These are phyloP conservation scores for Tricholoma matsutake DNA, from an alignment of 768 basidiomycete species.

Conservation along the genomic window DNA sequence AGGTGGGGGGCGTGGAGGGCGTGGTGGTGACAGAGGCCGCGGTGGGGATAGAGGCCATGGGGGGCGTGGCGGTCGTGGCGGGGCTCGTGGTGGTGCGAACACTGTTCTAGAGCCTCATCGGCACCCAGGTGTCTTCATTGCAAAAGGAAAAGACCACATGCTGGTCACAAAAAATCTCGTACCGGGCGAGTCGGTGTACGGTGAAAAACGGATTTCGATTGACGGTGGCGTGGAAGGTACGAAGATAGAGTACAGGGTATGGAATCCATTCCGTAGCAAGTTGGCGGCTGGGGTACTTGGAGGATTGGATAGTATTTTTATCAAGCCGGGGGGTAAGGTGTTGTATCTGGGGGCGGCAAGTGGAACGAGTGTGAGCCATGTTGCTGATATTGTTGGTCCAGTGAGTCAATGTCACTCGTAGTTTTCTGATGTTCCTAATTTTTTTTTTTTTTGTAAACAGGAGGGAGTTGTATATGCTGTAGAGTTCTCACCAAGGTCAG, in stretches of 20 bases:
- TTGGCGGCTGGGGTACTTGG: slow-evolving; percentile 95
- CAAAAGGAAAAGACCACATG: slow-evolving; percentile 95
- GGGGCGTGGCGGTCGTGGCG: slow-evolving; percentile 63
- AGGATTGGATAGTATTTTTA: slow-evolving; percentile 91
- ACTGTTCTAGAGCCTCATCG: slow-evolving; percentile 94
- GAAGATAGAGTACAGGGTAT: slow-evolving; percentile 96
- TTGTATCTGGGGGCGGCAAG: slow-evolving; percentile 97
- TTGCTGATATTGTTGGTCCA: slow-evolving; percentile 97
- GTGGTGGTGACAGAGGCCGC: slow-evolving; percentile 40
- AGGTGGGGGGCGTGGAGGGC: slow-evolving; percentile 35
- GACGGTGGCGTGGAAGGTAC: slow-evolving; percentile 72
- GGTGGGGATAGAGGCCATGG: slow-evolving; percentile 46
- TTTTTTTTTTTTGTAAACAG: slow-evolving; percentile 35
- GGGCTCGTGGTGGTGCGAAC: slow-evolving; percentile 78
- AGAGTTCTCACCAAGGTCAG: slow-evolving; percentile 95
- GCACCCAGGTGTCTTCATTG: slow-evolving; percentile 94
- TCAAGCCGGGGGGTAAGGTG: slow-evolving; percentile 92
- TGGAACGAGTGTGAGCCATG: slow-evolving; percentile 97
- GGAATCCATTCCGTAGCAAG: slow-evolving; percentile 99
- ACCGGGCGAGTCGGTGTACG: slow-evolving; percentile 97
- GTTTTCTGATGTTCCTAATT: slow-evolving; percentile 1
- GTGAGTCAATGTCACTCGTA: slow-evolving; percentile 40
- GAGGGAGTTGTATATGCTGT: slow-evolving; percentile 98
- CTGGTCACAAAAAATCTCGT: slow-evolving; percentile 98
- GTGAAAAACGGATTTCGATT: slow-evolving; percentile 94